phyloP scores from a whole-genome alignment of 1,139 yeast species.

The Suhomyces chickasaworum region DNA sequence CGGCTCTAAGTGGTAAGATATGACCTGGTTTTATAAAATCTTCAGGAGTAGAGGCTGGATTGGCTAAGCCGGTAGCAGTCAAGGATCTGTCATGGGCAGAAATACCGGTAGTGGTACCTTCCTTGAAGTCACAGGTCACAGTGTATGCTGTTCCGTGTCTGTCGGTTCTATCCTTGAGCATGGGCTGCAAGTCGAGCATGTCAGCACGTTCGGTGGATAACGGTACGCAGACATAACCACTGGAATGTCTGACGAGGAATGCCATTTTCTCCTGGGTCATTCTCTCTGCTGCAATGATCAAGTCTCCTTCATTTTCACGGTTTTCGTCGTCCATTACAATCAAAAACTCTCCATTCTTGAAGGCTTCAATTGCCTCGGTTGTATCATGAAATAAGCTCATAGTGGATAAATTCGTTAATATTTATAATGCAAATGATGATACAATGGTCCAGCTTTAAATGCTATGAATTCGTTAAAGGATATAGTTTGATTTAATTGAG shows the following conservation, averaged over 20 bases:
- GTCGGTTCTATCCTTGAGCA: constrained; percentile 68
- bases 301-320: constrained; percentile 97
- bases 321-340: constrained; percentile 95
- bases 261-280: constrained; percentile 90
- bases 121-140: constrained; percentile 79
- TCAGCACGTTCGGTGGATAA: constrained; percentile 78
- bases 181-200: constrained; percentile 72
- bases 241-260: constrained; percentile 81
- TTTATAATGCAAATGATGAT: too few relatives aligned
- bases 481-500: neutral
- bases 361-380: constrained; percentile 77
- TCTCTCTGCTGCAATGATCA: constrained; percentile 85
- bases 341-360: constrained; percentile 83
- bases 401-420: neutral
- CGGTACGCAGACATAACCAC: constrained; percentile 95
- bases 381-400: constrained; percentile 12
- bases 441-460: too few relatives aligned
- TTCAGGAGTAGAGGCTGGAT: constrained; percentile 52
- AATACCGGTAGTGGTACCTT: constrained; percentile 96
- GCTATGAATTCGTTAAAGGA: neutral
- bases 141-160: constrained; percentile 98
- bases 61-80: constrained; percentile 75
- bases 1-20: constrained; percentile 88
- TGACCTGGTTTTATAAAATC: constrained; percentile 94
- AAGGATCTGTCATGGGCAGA: constrained; percentile 92